A percentile compares a stretch with the other conserved stretches of the same genome.
Conservation (phyloP, 1,284 basidiomycete genomes). For the Heterobasidion annosum region DNA sequence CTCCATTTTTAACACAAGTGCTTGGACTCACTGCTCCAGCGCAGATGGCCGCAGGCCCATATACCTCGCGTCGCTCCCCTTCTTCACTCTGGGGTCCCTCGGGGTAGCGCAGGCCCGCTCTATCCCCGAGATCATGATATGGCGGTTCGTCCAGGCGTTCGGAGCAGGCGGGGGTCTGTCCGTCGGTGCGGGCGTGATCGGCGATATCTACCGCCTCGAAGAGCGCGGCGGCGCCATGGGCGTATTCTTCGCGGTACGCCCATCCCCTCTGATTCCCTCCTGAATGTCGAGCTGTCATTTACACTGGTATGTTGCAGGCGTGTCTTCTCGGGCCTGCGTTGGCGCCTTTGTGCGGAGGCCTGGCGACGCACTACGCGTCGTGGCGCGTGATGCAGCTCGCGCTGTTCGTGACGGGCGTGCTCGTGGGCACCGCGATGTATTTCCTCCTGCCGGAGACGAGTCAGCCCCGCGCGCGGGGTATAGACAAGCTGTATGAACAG, state of each 20-base stretch:
- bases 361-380: constrained; percentile 44
- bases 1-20: background rate
- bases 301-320: constrained; percentile 12
- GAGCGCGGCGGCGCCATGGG: constrained; percentile 59
- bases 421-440: constrained; percentile 35
- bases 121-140: constrained; percentile 45
- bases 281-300: background rate
- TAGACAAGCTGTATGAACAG: constrained; percentile 25
- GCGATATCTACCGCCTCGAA: constrained; percentile 55
- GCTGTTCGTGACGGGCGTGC: constrained; percentile 34
- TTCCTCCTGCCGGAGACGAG: constrained; percentile 66
- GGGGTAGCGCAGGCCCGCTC: constrained; percentile 43
- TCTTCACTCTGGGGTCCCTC: constrained; percentile 50
- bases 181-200: constrained; percentile 55
- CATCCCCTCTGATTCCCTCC: background rate
- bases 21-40: background rate
- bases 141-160: constrained; percentile 56
- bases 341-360: constrained; percentile 28
- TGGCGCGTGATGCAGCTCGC: constrained; percentile 63
- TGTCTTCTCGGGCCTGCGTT: constrained; percentile 25
- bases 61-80: constrained; percentile 52
- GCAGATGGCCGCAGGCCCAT: constrained; percentile 55
- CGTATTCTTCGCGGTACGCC: constrained; percentile 44
- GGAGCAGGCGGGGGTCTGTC: constrained; percentile 39
- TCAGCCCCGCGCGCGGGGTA: constrained; percentile 38